Conservation (phyloP, 305 asterid species). For the Fraxinus ornus region DNA sequence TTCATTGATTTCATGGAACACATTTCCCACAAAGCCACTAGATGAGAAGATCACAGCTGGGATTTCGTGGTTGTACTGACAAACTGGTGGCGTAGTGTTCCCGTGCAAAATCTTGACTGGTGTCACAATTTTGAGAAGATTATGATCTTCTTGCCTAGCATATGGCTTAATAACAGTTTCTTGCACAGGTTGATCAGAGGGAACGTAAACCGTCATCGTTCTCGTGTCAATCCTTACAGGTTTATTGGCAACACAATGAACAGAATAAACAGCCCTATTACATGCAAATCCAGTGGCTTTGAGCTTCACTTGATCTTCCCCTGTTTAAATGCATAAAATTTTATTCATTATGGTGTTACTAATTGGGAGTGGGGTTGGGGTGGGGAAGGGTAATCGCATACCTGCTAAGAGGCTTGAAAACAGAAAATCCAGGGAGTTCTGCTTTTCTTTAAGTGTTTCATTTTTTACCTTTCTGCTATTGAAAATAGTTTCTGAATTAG, state of each 20-base stretch:
- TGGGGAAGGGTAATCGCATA: neutral
- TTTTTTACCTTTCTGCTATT: constrained; percentile 3
- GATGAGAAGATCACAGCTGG: constrained; percentile 84
- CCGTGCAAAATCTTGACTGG: constrained; percentile 43
- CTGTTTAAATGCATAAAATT: constrained; percentile 26
- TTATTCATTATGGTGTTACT: neutral
- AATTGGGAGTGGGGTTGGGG: neutral
- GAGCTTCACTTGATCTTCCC: constrained; percentile 33
- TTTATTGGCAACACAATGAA: constrained; percentile 39
- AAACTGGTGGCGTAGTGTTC: constrained; percentile 20
- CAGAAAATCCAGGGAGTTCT: constrained; percentile 21
- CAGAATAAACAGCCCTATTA: constrained; percentile 27
- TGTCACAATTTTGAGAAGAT: constrained; percentile 34
- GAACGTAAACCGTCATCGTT: constrained; percentile 33
- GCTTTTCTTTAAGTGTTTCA: constrained; percentile 1
- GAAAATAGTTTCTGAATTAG: constrained; percentile 6
- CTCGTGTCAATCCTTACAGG: constrained; percentile 38
- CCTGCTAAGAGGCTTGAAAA: constrained; percentile 41
- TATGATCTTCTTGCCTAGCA: constrained; percentile 48
- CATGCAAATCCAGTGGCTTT: constrained; percentile 45
- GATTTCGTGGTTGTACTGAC: constrained; percentile 41
- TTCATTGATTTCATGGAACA: constrained; percentile 82
- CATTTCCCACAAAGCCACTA: constrained; percentile 75
- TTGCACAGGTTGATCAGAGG: constrained; percentile 20
- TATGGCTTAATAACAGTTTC: constrained; percentile 42